Conservation (phyloP, 371 early-diverging fungal genomes). For the Quaeritorhiza haematococci region DNA sequence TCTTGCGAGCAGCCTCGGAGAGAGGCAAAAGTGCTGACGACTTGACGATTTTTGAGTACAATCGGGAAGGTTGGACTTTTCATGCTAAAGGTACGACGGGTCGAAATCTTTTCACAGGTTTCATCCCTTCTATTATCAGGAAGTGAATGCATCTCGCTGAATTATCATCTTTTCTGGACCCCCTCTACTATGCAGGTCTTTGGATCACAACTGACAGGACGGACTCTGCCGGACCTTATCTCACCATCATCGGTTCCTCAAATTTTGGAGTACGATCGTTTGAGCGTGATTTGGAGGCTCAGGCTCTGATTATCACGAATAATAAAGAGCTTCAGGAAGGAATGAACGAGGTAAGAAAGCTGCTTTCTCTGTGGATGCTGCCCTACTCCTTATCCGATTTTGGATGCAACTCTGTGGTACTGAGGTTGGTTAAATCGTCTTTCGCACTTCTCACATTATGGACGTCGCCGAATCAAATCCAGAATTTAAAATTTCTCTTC, state of each 20-base stretch:
- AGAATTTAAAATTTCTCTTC: slow-evolving; percentile 45
- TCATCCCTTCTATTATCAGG: too few relatives aligned
- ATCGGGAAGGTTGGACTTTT: slow-evolving; percentile 79
- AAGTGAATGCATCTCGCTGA: too few relatives aligned
- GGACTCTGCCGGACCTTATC: too few relatives aligned
- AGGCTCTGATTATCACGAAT: slow-evolving; percentile 66
- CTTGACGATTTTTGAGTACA: slow-evolving; percentile 67
- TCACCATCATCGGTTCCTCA: slow-evolving; percentile 79
- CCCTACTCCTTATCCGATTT: neutral
- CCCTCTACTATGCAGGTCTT: slow-evolving; percentile 6
- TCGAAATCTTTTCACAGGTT: slow-evolving; percentile 24
- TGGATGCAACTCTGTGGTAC: neutral
- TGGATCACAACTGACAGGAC: neutral
- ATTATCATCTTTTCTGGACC: slow-evolving; percentile 49
- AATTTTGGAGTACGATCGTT: slow-evolving; percentile 89
- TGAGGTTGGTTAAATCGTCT: neutral
- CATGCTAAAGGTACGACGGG: slow-evolving; percentile 74
- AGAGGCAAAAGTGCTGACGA: slow-evolving; percentile 24
- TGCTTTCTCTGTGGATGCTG: neutral
- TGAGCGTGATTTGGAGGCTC: slow-evolving; percentile 86
- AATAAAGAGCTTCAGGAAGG: slow-evolving; percentile 49
- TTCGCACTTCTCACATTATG: too few relatives aligned
- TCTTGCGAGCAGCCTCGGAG: neutral
- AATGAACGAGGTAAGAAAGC: slow-evolving; percentile 53
- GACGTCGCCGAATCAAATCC: too few relatives aligned